Evolutionary conservation across 768 basidiomycete species (phyloP).

Genomic region (Phylloporus rhodoxanthus): DNA sequence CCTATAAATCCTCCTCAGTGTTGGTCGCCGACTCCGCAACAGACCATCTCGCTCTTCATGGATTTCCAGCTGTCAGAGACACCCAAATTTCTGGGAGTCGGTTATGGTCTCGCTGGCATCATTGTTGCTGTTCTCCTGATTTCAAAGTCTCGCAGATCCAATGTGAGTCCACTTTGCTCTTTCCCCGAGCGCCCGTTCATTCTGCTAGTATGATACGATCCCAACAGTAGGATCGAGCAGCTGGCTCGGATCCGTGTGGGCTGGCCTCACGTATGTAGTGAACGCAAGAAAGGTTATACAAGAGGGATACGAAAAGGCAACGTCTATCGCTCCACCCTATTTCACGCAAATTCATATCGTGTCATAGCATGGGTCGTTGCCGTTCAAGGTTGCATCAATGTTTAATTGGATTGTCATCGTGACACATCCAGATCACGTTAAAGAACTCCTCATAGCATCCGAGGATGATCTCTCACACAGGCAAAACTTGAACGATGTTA

Average conservation of each 20-base stretch:
- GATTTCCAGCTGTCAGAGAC: not conserved
- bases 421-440: conserved; percentile 25
- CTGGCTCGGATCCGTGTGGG: conserved; percentile 26
- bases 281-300: too few species aligned
- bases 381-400: conserved; percentile 30
- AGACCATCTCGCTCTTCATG: not conserved
- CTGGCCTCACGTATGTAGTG: too few species aligned
- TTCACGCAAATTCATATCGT: not conserved
- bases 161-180: not conserved
- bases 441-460: conserved; percentile 36
- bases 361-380: conserved; percentile 19
- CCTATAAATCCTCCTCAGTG: not conserved
- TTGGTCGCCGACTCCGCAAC: not conserved
- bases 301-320: conserved; percentile 30
- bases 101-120: not conserved
- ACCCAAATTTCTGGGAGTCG: not conserved
- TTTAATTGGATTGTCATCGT: conserved; percentile 39
- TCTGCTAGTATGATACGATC: conserved; percentile 20
- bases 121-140: not conserved
- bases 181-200: not conserved
- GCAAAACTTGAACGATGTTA: conserved; percentile 31
- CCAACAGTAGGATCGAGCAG: conserved; percentile 26
- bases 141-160: not conserved
- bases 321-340: not conserved
- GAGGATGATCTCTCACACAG: conserved; percentile 33